Evolutionary conservation across 169 alveolate species (phyloP), one percentile per base, ranked within the genome.

Genomic region (Plasmodium knowlesi): DNA sequence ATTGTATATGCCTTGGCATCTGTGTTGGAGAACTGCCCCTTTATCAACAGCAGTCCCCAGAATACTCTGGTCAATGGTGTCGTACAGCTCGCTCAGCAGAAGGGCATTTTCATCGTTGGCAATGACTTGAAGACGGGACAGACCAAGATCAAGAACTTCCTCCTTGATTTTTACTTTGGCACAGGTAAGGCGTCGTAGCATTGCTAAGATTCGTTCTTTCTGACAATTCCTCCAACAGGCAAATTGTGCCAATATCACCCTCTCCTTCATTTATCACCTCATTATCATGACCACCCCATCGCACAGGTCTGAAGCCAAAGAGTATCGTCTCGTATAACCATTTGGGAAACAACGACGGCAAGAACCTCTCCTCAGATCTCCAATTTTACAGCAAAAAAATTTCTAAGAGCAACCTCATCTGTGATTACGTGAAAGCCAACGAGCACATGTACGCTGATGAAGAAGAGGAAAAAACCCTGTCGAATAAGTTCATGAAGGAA

Each of bases 261-360:
- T n/a, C n/a, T n/a, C n/a, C n/a, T n/a, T n/a, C n/a, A n/a, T n/a
- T n/a, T n/a, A n/a, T n/a, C n/a, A n/a, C n/a, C n/a, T n/a, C n/a
- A n/a, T n/a, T n/a, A n/a, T n/a, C n/a, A n/a, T n/a, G n/a, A n/a
- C n/a, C n/a, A n/a, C n/a, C n/a, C n/a, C n/a, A 5, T 14, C 28
- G 97, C 0, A 84, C 98, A 73, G 99, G 99, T 32, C 89, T 98
- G 82, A 97, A 97, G 95, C 97, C 98, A 67, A 79, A 95, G 67
- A 96, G 98, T 39, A 96, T 98, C 82, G 98, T 98, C 54, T 95
- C 98, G 83, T 98, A 98, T 94, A 98, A 98, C 84, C 99, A 97
- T 93, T 95, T 98, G 54, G 99, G 99, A 54, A 98, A 98, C 96
- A 98, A 98, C 95, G 99, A 98, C 92, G 99, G 99, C 53, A 96